Evolutionary conservation across 257 asterid species (phyloP).

Genomic region (Apocynum venetum): DNA sequence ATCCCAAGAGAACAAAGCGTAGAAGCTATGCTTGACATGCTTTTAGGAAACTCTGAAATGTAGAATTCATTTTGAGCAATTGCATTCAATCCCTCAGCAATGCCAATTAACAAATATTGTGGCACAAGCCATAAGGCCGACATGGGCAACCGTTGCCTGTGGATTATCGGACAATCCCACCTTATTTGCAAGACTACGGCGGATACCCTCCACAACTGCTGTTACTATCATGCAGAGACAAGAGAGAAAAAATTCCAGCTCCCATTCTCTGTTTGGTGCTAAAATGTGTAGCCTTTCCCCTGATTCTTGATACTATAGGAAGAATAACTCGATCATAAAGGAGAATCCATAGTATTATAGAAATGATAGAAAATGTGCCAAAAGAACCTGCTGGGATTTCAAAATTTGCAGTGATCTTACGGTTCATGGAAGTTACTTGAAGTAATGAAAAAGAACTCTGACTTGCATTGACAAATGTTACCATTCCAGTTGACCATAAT

Average conservation of each 20-base stretch:
- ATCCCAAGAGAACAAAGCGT: conserved; percentile 41
- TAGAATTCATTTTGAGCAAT: conserved; percentile 69
- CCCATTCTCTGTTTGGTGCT: neutral
- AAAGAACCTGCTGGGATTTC: conserved; percentile 19
- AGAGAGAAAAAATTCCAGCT: conserved; percentile 39
- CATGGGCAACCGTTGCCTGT: conserved; percentile 22
- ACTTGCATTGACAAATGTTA: conserved; percentile 42
- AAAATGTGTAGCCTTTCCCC: neutral
- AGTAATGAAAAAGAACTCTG: conserved; percentile 62
- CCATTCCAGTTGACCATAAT: conserved; percentile 66
- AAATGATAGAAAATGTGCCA: neutral
- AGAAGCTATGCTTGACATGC: conserved; percentile 74
- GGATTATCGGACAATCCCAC: conserved; percentile 22
- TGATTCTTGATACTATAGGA: neutral
- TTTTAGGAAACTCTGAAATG: conserved; percentile 58
- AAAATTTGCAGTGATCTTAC: conserved; percentile 43
- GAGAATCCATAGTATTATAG: neutral
- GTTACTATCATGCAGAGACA: conserved; percentile 50
- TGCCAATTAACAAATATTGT: conserved; percentile 49
- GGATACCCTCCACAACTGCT: conserved; percentile 43
- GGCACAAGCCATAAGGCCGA: conserved; percentile 84
- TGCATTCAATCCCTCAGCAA: conserved; percentile 60
- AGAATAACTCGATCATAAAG: neutral
- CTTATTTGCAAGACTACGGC: conserved; percentile 30
- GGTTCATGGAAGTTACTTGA: conserved; percentile 64